Percentiles rank a stretch among this genome's conserved stretches.
These are phyloP conservation scores for Citrus hindsii DNA, from an alignment of 345 rosid genomes.

Conservation along the genomic window DNA sequence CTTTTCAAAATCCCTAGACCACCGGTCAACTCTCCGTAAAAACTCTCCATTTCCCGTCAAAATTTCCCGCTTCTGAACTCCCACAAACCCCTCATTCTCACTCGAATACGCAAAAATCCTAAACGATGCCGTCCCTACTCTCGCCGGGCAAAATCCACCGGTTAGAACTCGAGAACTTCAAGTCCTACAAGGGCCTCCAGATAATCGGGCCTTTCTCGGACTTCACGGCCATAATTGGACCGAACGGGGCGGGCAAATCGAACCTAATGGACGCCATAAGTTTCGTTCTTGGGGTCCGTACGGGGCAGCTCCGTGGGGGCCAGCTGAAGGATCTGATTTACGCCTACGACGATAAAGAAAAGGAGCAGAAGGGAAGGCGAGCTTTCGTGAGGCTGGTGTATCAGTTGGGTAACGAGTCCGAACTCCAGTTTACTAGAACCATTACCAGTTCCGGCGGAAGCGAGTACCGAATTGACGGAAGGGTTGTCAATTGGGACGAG, in stretches of 20 bases:
- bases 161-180: conserved; percentile 93
- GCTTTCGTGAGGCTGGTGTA: conserved; percentile 86
- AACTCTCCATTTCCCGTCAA: background rate
- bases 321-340: conserved; percentile 95
- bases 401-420: conserved; percentile 58
- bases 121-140: conserved; percentile 62
- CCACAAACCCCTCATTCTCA: conserved; percentile 13
- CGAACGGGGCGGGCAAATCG: conserved; percentile 96
- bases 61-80: background rate
- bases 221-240: conserved; percentile 97
- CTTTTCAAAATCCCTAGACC: conserved; percentile 27
- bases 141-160: conserved; percentile 72
- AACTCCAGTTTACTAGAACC: conserved; percentile 73
- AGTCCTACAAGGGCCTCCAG: conserved; percentile 90
- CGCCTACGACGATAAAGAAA: conserved; percentile 88
- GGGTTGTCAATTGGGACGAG: conserved; percentile 82
- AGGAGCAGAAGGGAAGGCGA: conserved; percentile 81
- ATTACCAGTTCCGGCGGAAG: conserved; percentile 78
- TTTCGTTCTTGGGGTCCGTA: conserved; percentile 94
- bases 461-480: conserved; percentile 80
- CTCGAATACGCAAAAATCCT: background rate
- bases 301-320: conserved; percentile 93
- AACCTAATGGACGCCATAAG: conserved; percentile 99
- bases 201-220: conserved; percentile 88
- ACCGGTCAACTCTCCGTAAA: background rate